A percentile compares a stretch with the other conserved stretches of the same genome.
Conservation (phyloP, 1,284 basidiomycete genomes). For the Waitea zeae region DNA sequence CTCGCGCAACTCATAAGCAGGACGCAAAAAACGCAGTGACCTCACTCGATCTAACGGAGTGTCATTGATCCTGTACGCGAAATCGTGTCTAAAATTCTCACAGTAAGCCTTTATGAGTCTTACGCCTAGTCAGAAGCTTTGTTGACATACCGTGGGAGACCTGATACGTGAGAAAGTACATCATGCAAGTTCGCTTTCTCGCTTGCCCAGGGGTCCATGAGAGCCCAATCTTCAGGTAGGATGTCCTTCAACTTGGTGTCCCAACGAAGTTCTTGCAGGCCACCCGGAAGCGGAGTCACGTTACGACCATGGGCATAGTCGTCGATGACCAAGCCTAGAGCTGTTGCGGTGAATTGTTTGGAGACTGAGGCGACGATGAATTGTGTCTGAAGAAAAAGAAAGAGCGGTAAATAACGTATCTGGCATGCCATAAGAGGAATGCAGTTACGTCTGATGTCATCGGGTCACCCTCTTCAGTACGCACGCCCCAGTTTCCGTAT, state of each 20-base stretch:
- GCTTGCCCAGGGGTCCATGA: slow-evolving; percentile 16
- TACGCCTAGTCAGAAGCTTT: too few species aligned
- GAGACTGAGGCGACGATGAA: slow-evolving; percentile 18
- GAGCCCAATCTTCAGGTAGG: slow-evolving; percentile 16
- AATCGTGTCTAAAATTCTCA: too few species aligned
- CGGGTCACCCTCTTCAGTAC: neutral
- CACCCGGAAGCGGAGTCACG: slow-evolving; percentile 15
- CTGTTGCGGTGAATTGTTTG: slow-evolving; percentile 18
- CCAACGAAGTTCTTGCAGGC: slow-evolving; percentile 15
- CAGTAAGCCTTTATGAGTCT: too few species aligned
- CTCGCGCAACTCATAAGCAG: too few species aligned
- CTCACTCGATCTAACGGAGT: too few species aligned
- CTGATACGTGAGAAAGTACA: slow-evolving; percentile 18
- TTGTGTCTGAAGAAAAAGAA: slow-evolving; percentile 13
- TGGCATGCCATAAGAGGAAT: neutral
- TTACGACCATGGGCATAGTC: slow-evolving; percentile 17
- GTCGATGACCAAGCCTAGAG: slow-evolving; percentile 20
- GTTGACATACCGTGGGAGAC: slow-evolving; percentile 17
- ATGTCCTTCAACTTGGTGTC: slow-evolving; percentile 16
- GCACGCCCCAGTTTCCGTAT: neutral
- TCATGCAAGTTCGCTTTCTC: slow-evolving; percentile 16
- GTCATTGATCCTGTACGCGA: too few species aligned
- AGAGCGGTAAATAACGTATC: neutral
- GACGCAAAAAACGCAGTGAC: too few species aligned
- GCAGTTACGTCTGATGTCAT: neutral